Evolutionary conservation across 73 alveolate species (phyloP), one percentile per base, ranked within the genome.

Genomic region (Blepharisma japonicum): DNA sequence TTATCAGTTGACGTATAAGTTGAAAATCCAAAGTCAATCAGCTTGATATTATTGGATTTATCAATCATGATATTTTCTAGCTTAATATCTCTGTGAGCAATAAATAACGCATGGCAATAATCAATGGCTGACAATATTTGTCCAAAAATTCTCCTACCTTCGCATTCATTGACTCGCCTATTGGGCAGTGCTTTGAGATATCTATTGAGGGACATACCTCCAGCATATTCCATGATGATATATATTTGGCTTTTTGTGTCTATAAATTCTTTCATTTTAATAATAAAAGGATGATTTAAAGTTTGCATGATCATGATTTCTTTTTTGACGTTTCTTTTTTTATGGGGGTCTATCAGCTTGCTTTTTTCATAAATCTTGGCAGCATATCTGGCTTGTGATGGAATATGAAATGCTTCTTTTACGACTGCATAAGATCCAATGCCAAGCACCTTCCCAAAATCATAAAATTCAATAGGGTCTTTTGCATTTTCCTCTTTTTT

Each of bases 381-480:
- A 9, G 94, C 94, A 9, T 84, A 85, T 47, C 45, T 55, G 46
- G 79, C 71, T 7, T 82, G 86, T 18, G 88, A 51, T 54, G 68
- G 50, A 27, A 50, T 77, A 55, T 83, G 88, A 38, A 53, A 46
- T 20, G 86, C 91, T 39, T 23, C 25, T 53, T 83, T 72, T 54
- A 87, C 94, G 0, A 51, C 81, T n/a, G 90, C 94, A 80, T 71
- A 87, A 21, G 86, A 87, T 25, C 94, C 94, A 6, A 49, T n/a
- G 6, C 94, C 94, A 32, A 87, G 21, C 50, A 61, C 49, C 14
- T 77, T 55, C 50, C 81, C 77, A 56, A 77, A 56, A 8, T 18
- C 46, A 27, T 77, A 77, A 32, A 32, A 32, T 1, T 32, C 42
- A 32, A 32, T 32, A 32, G 42, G 42, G 42, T 32, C 42, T 32